A percentile compares a stretch with the other conserved stretches of the same genome.
Evolutionary conservation across 257 asterid species (phyloP).

Genomic region (Linaria vulgaris): DNA sequence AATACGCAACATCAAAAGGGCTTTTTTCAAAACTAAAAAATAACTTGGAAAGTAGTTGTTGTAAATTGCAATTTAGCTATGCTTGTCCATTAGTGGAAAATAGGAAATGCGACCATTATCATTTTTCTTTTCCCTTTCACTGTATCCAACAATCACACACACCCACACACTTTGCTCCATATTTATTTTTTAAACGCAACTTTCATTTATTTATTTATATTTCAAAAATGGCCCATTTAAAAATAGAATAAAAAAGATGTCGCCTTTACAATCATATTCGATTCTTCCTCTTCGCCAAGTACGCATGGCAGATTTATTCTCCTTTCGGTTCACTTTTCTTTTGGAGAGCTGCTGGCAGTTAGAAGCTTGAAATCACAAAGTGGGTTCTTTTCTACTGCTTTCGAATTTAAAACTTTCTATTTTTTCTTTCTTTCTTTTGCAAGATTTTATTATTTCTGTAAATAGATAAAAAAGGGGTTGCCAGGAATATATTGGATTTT

Average conservation of each 20-base stretch:
- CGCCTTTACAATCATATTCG: conserved; percentile 46
- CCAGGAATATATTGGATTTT: no score
- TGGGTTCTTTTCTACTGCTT: conserved; percentile 26
- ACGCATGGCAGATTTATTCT: conserved; percentile 16
- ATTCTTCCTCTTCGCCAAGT: conserved; percentile 35
- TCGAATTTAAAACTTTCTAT: conserved; percentile 35
- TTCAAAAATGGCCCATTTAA: conserved; percentile 21
- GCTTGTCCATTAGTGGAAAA: conserved; percentile 43
- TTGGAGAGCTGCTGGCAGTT: conserved; percentile 14
- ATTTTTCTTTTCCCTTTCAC: conserved; percentile 18
- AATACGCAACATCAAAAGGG: no score
- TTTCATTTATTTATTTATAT: no score
- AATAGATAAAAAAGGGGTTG: not conserved
- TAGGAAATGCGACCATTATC: conserved; percentile 46
- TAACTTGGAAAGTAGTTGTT: no score
- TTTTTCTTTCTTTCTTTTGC: conserved; percentile 14
- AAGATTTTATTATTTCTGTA: not conserved
- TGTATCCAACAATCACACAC: conserved; percentile 35
- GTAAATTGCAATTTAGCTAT: no score
- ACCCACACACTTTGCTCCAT: no score
- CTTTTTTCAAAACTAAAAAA: no score
- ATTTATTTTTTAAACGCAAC: no score
- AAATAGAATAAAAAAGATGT: conserved; percentile 43
- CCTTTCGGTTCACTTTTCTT: conserved; percentile 1
- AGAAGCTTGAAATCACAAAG: conserved; percentile 10